Evolutionary conservation across 192 early-diverging fungal genomes (phyloP), one percentile per base, ranked within the genome.

Genomic region (Piromyces finnis): DNA sequence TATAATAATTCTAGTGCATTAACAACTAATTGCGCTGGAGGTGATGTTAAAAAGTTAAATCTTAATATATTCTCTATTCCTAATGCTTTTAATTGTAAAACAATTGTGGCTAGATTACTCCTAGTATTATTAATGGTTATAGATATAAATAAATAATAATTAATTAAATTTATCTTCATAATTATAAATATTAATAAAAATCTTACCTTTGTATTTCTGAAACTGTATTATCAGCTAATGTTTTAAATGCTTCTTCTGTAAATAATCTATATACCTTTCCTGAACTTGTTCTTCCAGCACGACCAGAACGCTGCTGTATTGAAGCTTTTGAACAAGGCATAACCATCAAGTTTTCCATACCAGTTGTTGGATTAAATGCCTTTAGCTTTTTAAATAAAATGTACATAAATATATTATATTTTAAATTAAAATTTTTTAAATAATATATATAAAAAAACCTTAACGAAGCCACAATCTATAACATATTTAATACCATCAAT

Each of bases 381-480:
- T 91, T 85, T 3, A 93, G 77, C 83, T 89, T 78, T 18, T 14
- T n/a, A n/a, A n/a, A n/a, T n/a, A n/a, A n/a, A n/a, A n/a, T n/a
- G n/a, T n/a, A n/a, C n/a, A n/a, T n/a, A n/a, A n/a, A n/a, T n/a
- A n/a, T n/a, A n/a, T n/a, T n/a, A n/a, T n/a, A n/a, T n/a, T n/a
- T n/a, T n/a, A n/a, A n/a, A n/a, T n/a, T n/a, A n/a, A n/a, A n/a
- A n/a, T n/a, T n/a, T n/a, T n/a, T n/a, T n/a, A n/a, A n/a, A n/a
- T n/a, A n/a, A n/a, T n/a, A n/a, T n/a, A n/a, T n/a, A n/a, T 37
- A 77, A 77, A 41, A 37, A 0, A 82, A 89, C 87, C 82, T 94
- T 94, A 36, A 92, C 93, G 87, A 94, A 93, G 3, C 94, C 94
- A 79, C 86, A 86, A 84, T 95, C 94, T 80, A 95, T 85, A 11